A percentile compares a stretch with the other conserved stretches of the same genome.
Conservation (phyloP, 345 rosid genomes). For the Lumnitzera racemosa region DNA sequence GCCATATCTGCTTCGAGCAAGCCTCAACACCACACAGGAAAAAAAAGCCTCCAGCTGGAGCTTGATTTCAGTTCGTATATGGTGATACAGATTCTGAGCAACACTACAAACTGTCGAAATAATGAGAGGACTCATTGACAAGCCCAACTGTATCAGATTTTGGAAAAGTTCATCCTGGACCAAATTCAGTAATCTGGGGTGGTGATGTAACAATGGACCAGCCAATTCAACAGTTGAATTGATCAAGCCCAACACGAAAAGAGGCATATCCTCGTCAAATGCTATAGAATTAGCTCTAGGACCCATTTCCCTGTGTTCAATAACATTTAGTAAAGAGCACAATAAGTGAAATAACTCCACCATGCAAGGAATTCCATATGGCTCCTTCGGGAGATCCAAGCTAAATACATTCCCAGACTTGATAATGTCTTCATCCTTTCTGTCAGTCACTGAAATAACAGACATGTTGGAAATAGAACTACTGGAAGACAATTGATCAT, state of each 20-base stretch:
- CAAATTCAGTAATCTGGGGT: slow-evolving; percentile 80
- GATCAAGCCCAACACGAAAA: slow-evolving; percentile 87
- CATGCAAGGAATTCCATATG: slow-evolving; percentile 94
- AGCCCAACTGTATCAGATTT: slow-evolving; percentile 90
- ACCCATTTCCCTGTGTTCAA: slow-evolving; percentile 72
- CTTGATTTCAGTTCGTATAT: slow-evolving; percentile 79
- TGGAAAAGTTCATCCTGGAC: slow-evolving; percentile 94
- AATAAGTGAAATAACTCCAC: slow-evolving; percentile 94
- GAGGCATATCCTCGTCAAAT: slow-evolving; percentile 94
- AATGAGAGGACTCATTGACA: slow-evolving; percentile 92
- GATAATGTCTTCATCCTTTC: slow-evolving; percentile 51
- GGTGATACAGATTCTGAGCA: slow-evolving; percentile 87
- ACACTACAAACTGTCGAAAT: slow-evolving; percentile 95
- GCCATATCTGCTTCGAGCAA: slow-evolving; percentile 92
- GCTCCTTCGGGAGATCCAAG: slow-evolving; percentile 76
- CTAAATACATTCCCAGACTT: slow-evolving; percentile 57
- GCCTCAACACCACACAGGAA: slow-evolving; percentile 91
- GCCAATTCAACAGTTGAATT: slow-evolving; percentile 93
- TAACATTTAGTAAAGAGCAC: slow-evolving; percentile 72
- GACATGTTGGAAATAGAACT: slow-evolving; percentile 45
- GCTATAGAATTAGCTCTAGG: slow-evolving; percentile 71
- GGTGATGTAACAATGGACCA: slow-evolving; percentile 66
- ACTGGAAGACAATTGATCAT: slow-evolving; percentile 46
- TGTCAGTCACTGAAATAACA: slow-evolving; percentile 37
- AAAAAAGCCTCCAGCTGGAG: slow-evolving; percentile 98